Evolutionary conservation across 495 filamentous ascomycete genomes (phyloP).

Genomic region (Aspergillus saccharolyticus): DNA sequence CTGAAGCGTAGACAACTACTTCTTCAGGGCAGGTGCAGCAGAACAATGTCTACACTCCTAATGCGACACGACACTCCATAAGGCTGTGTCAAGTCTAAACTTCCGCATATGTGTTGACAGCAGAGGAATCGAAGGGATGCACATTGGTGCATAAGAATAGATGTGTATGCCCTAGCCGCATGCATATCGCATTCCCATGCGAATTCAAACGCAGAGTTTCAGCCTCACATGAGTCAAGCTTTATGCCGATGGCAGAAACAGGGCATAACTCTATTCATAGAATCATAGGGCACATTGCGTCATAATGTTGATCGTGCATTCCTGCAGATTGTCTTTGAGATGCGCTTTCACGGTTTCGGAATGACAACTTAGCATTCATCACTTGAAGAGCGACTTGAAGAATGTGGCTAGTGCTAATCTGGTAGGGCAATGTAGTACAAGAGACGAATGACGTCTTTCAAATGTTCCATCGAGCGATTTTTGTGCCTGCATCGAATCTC

Average conservation of each 20-base stretch:
- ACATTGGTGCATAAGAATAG: neutral
- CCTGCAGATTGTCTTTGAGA: neutral
- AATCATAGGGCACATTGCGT: neutral
- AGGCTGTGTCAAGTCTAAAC: neutral
- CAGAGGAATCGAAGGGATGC: neutral
- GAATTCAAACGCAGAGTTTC: neutral
- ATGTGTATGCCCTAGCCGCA: neutral
- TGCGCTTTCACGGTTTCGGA: neutral
- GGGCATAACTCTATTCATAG: neutral
- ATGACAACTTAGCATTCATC: neutral
- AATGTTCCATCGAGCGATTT: too few species aligned
- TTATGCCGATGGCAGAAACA: neutral
- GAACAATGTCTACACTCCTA: neutral
- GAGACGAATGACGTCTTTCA: neutral
- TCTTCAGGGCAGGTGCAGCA: neutral
- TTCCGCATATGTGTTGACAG: neutral
- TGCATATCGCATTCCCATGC: neutral
- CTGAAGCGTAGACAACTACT: neutral
- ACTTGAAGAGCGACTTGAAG: neutral
- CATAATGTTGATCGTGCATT: neutral
- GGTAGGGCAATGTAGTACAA: neutral
- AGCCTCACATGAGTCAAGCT: neutral
- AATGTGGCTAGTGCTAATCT: neutral
- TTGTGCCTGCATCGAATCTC: too few species aligned
- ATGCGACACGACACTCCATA: neutral